Percentiles rank a stretch among this genome's conserved stretches.
Evolutionary conservation across 2,329 filamentous ascomycete species (phyloP).

Genomic region (Volutella citrinella): DNA sequence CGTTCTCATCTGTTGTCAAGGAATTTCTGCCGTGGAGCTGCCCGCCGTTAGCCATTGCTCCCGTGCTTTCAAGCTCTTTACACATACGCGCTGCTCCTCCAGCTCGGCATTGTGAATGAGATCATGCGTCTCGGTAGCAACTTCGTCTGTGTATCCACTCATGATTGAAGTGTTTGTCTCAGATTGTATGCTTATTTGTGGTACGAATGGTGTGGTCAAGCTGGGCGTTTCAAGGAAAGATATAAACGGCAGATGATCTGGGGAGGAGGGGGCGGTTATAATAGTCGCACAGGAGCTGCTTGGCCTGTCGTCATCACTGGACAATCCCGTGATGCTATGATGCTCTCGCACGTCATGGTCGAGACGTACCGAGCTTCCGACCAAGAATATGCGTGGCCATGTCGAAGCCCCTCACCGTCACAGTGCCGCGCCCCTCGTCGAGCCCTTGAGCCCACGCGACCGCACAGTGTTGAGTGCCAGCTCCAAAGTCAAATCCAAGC

Average conservation of each 20-base stretch:
- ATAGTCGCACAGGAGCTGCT: background rate
- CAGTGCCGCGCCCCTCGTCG: no score
- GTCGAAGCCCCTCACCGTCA: no score
- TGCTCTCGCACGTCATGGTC: slow-evolving; percentile 26
- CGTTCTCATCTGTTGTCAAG: slow-evolving; percentile 8
- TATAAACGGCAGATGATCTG: background rate
- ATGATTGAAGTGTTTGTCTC: slow-evolving; percentile 6
- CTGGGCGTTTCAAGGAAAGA: background rate
- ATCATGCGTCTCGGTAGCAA: slow-evolving; percentile 30
- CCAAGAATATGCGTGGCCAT: no score
- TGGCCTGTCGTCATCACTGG: slow-evolving; percentile 1
- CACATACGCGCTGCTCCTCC: slow-evolving; percentile 29
- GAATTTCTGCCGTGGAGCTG: slow-evolving; percentile 24
- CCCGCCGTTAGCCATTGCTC: background rate
- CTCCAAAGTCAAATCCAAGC: no score
- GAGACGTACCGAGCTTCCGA: no score
- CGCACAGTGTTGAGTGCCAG: no score
- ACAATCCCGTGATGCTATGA: slow-evolving; percentile 15
- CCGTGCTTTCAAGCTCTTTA: background rate
- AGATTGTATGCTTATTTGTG: background rate
- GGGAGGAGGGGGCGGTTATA: background rate
- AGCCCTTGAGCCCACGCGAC: no score
- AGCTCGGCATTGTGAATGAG: slow-evolving; percentile 33
- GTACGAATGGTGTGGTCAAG: background rate
- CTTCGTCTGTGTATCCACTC: slow-evolving; percentile 28